These are phyloP conservation scores for Cyclotella sp. DNA, from an alignment of 108 stramenopile genomes.

Conservation along the genomic window DNA sequence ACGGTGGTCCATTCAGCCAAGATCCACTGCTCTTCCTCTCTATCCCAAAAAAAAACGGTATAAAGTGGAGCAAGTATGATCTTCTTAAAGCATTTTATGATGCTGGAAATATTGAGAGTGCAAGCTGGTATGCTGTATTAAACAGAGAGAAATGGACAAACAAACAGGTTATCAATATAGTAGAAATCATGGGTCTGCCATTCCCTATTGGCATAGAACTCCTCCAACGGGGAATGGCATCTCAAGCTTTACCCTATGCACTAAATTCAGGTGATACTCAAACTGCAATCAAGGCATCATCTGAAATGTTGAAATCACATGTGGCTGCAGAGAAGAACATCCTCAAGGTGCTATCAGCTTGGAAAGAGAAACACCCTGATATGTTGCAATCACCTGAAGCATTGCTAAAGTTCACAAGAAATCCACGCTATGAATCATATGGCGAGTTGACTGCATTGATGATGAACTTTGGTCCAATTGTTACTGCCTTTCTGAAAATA, in stretches of 20 bases:
- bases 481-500: conserved; percentile 8
- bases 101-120: conserved; percentile 1
- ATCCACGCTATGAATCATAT: not conserved
- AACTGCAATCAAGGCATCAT: conserved; percentile 3
- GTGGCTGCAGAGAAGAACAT: conserved; percentile 3
- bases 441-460: conserved; percentile 2
- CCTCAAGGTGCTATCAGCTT: not conserved
- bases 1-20: not conserved
- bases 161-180: conserved; percentile 6
- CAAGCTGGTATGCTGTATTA: conserved; percentile 3
- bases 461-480: conserved; percentile 16
- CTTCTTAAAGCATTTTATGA: not conserved
- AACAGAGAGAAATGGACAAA: conserved; percentile 11
- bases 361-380: conserved; percentile 4
- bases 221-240: not conserved
- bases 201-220: conserved; percentile 10
- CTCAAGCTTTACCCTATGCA: conserved; percentile 1
- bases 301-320: conserved; percentile 8
- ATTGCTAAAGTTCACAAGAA: not conserved
- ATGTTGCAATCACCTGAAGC: not conserved
- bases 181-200: not conserved
- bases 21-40: not conserved
- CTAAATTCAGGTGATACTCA: not conserved
- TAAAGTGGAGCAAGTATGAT: not conserved
- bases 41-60: not conserved